A percentile compares a stretch with the other conserved stretches of the same genome.
Evolutionary conservation across 768 basidiomycete species (phyloP).

Genomic region (Boletus sensibilis): DNA sequence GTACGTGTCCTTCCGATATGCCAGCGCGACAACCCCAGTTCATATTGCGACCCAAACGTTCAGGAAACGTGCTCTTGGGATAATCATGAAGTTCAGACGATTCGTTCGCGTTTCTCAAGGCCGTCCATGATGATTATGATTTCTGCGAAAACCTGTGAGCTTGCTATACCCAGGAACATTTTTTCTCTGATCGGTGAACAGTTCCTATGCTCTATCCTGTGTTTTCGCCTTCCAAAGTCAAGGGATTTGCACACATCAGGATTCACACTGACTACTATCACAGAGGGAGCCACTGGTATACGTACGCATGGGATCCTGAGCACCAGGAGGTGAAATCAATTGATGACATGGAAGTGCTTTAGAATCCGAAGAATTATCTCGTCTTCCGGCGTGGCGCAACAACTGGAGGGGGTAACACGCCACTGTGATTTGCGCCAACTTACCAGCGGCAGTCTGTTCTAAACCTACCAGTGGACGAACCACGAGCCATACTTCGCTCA

Average conservation of each 20-base stretch:
- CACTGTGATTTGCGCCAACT: slow-evolving; percentile 74
- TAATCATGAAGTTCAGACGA: slow-evolving; percentile 34
- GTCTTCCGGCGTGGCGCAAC: slow-evolving; percentile 97
- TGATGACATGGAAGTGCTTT: slow-evolving; percentile 84
- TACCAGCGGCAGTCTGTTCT: slow-evolving; percentile 75
- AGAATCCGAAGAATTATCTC: slow-evolving; percentile 84
- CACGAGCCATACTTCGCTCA: slow-evolving; percentile 2
- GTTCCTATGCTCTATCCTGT: slow-evolving; percentile 86
- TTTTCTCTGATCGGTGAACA: slow-evolving; percentile 97
- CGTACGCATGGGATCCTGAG: slow-evolving; percentile 87
- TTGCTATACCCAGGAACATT: slow-evolving; percentile 88
- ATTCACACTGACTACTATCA: slow-evolving; percentile 98
- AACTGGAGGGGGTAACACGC: slow-evolving; percentile 89
- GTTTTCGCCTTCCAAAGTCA: slow-evolving; percentile 86
- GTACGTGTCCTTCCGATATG: slow-evolving; percentile 80
- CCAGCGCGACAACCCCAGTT: slow-evolving; percentile 81
- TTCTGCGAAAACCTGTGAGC: slow-evolving; percentile 83
- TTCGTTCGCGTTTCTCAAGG: slow-evolving; percentile 58
- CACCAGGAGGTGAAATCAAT: slow-evolving; percentile 70
- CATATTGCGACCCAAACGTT: slow-evolving; percentile 60
- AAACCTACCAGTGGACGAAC: neutral
- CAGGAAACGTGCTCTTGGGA: slow-evolving; percentile 30
- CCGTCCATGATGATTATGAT: slow-evolving; percentile 65
- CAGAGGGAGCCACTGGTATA: slow-evolving; percentile 74
- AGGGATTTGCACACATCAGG: slow-evolving; percentile 84